Conservation (phyloP, 306 rosid species). For the Cicer chorassanicum region DNA sequence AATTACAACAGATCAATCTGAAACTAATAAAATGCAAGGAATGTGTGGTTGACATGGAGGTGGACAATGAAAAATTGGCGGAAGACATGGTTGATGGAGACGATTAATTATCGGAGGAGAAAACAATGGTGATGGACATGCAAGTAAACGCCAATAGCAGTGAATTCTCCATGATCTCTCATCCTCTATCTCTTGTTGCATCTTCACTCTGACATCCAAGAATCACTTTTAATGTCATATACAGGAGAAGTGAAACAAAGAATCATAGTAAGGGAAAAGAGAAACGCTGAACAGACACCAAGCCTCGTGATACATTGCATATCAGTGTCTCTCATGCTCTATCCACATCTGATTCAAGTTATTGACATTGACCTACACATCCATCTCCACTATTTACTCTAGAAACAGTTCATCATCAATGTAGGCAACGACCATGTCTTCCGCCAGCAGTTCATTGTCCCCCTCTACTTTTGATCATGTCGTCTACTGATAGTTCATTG, state of each 20-base stretch:
- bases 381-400: neutral
- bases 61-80: neutral
- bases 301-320: too few species aligned
- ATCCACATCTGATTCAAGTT: neutral
- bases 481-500: neutral
- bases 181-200: neutral
- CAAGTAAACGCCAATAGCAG: neutral
- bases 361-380: neutral
- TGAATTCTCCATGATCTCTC: neutral
- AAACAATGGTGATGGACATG: neutral
- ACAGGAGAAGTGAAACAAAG: neutral
- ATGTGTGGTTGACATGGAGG: neutral
- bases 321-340: neutral
- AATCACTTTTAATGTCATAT: neutral
- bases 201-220: neutral
- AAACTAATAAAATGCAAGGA: conserved; percentile 33
- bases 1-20: conserved; percentile 36
- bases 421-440: neutral
- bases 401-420: neutral
- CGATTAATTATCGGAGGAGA: neutral
- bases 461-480: neutral
- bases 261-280: neutral
- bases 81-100: conserved; percentile 6
- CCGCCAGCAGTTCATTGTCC: neutral
- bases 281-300: neutral